Conservation (phyloP, 2,329 filamentous ascomycete genomes). For the Nothopassalora personata region DNA sequence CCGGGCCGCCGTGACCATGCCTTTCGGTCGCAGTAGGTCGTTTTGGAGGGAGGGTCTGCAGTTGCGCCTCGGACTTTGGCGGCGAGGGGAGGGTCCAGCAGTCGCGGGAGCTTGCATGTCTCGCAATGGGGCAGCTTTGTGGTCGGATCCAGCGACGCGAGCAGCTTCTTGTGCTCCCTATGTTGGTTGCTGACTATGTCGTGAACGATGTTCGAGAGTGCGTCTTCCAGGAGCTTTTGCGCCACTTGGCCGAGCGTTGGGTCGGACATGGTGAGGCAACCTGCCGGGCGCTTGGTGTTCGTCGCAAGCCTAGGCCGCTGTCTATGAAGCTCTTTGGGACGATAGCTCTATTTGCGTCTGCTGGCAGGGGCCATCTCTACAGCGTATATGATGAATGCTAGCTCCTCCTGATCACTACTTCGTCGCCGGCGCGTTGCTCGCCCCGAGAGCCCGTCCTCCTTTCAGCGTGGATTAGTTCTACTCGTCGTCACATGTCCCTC, state of each 20-base stretch:
- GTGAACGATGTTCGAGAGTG: constrained; percentile 70
- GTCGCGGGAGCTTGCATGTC: constrained; percentile 66
- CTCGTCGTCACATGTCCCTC: too few species aligned
- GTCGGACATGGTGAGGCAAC: background rate
- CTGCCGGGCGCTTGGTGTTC: background rate
- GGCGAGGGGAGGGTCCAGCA: constrained; percentile 64
- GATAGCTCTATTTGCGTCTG: background rate
- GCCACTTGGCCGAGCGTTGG: constrained; percentile 33
- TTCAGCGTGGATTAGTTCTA: too few species aligned
- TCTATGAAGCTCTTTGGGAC: too few species aligned
- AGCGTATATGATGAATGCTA: background rate
- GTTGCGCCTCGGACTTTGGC: constrained; percentile 30
- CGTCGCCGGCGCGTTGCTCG: too few species aligned
- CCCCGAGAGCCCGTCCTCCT: too few species aligned
- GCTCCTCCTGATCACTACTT: too few species aligned
- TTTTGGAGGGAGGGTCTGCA: constrained; percentile 37
- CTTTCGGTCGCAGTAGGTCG: constrained; percentile 71
- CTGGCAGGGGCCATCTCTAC: background rate
- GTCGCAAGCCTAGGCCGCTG: too few species aligned
- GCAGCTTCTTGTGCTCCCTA: constrained; percentile 71
- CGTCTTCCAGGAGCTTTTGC: constrained; percentile 65
- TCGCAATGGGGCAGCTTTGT: constrained; percentile 67
- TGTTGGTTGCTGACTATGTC: constrained; percentile 70
- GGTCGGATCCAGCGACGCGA: constrained; percentile 67
- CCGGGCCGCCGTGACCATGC: constrained; percentile 71